A percentile compares a stretch with the other conserved stretches of the same genome.
These are phyloP conservation scores for Ettlia oleoabundans DNA, from an alignment of 139 green algal species.

Conservation along the genomic window DNA sequence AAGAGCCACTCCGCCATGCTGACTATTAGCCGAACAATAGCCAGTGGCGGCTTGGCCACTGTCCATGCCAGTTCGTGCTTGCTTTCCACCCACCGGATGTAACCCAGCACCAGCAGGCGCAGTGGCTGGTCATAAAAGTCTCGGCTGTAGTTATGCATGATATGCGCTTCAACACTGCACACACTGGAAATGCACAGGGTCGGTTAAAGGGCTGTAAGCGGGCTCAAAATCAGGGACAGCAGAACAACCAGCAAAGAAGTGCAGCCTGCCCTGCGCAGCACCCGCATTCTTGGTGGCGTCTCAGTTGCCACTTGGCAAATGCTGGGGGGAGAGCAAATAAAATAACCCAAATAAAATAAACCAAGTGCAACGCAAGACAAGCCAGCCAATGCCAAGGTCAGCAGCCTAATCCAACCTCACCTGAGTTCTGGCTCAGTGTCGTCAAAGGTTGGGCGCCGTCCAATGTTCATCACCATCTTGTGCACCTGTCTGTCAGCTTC, in stretches of 20 bases:
- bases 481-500: slow-evolving; percentile 64
- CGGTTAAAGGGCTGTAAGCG: too few relatives aligned
- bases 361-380: neutral
- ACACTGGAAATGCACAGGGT: neutral
- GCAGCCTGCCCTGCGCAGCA: too few relatives aligned
- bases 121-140: slow-evolving; percentile 72
- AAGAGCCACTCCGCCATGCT: too few relatives aligned
- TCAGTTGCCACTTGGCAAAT: too few relatives aligned
- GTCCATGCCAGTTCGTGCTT: neutral
- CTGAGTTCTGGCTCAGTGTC: slow-evolving; percentile 45
- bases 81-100: slow-evolving; percentile 58
- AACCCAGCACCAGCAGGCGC: slow-evolving; percentile 72
- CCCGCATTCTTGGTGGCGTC: too few relatives aligned
- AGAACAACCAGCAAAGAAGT: too few relatives aligned
- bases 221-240: too few relatives aligned
- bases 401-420: neutral
- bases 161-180: slow-evolving; percentile 78
- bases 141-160: slow-evolving; percentile 79
- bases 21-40: too few relatives aligned
- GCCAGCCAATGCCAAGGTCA: neutral
- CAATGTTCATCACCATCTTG: slow-evolving; percentile 96
- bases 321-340: neutral
- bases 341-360: neutral
- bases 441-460: slow-evolving; percentile 84
- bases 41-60: too few relatives aligned